Evolutionary conservation across 768 basidiomycete species (phyloP), one percentile per base, ranked within the genome.

Genomic region (Dentipellis sp.): DNA sequence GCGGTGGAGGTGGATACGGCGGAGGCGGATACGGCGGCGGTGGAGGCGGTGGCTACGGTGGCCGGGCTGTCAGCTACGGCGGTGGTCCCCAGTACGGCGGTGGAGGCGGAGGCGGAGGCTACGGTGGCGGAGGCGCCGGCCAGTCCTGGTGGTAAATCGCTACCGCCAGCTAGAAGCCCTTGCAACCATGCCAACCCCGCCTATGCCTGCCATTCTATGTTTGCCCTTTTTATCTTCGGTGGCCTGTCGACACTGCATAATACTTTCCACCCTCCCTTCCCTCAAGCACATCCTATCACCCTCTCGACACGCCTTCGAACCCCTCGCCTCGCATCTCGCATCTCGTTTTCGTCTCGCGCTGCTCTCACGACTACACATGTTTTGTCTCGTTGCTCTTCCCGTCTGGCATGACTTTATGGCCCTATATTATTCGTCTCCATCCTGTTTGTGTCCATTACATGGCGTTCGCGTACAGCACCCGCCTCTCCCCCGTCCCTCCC

Each of bases 331-430:
- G 51, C 60, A 50, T 57, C 56, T 38, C 63, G 57, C 59, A 60
- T 23, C 23, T 56, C 56, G 40, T 51, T 46, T 57, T 40, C 51
- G 42, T 71, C 71, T 61, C 67, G 79, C 79, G 79, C 82, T 83
- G 79, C 82, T 83, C 79, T 81, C 78, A 75, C 69, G 74, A 67
- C 62, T 69, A 63, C 58, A 60, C 69, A 72, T 71, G 72, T 74
- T 74, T 74, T 72, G 76, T 80, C 79, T 76, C 76, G 75, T 77
- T 75, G 72, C 72, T 73, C 63, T 67, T 29, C 72, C 72, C 72
- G 75, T 75, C 76, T 73, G 59, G 61, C 61, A 62, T 56, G 59
- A 60, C 61, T 35, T 61, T 58, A 62, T 53, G 59, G 57, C 59
- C 61, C 59, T 62, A 60, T 60, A 16, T 62, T 62, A 61, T 60